A percentile compares a stretch with the other conserved stretches of the same genome.
Conservation (phyloP, 2,329 filamentous ascomycete genomes). For the Emydomyces testavorans region DNA sequence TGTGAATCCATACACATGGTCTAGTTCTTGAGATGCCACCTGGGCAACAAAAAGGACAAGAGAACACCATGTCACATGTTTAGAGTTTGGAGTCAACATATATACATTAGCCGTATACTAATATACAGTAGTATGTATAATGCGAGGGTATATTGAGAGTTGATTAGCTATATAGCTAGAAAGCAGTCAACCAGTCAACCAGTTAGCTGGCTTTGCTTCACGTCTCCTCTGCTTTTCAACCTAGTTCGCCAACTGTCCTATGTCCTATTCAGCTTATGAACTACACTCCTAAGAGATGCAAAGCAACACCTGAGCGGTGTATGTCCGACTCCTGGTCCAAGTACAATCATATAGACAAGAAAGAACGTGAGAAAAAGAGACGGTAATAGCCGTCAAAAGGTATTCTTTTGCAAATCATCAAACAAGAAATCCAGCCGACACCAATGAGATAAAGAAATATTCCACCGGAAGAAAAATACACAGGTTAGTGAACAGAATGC, state of each 20-base stretch:
- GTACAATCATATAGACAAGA: not conserved
- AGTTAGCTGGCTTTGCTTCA: too few relatives aligned
- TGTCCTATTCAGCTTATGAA: not conserved
- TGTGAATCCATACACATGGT: too few relatives aligned
- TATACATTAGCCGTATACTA: not conserved
- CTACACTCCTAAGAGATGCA: not conserved
- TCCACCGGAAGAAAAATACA: not conserved
- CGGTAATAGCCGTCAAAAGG: not conserved
- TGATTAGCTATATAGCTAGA: too few relatives aligned
- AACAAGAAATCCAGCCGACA: not conserved
- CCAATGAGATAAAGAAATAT: not conserved
- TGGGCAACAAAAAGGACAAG: not conserved
- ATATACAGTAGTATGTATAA: too few relatives aligned
- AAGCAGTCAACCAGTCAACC: not conserved
- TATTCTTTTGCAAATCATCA: not conserved
- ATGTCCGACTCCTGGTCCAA: not conserved
- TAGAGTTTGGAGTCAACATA: conserved; percentile 8
- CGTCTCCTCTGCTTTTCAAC: not conserved
- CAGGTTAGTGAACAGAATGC: not conserved
- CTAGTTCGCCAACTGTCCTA: not conserved
- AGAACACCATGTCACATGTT: conserved; percentile 9
- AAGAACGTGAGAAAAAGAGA: not conserved
- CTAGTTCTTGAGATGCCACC: too few relatives aligned
- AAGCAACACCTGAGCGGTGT: too few relatives aligned
- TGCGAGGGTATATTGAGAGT: too few relatives aligned